Evolutionary conservation across 495 filamentous ascomycete genomes (phyloP), one percentile per base, ranked within the genome.

Genomic region (Cercophora newfieldiana): DNA sequence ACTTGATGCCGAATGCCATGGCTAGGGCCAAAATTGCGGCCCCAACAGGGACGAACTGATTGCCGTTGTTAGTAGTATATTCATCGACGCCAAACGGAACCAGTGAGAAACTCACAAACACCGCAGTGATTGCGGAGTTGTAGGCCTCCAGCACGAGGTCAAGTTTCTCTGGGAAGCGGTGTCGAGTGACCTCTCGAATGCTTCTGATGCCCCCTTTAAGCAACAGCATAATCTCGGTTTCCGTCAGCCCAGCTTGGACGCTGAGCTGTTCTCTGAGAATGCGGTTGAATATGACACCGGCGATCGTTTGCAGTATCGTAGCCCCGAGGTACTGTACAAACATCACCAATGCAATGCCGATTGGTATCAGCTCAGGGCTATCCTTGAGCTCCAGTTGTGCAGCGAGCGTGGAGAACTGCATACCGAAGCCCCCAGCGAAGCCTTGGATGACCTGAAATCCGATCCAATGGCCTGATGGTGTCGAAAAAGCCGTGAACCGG

Each of bases 361-460:
- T 19, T 1, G 70, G 65, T 16, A 69, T 22, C 5, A 70, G 10
- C 7, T 57, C 24, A 0, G 58, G 62, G 8, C 19, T 33, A 44
- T 63, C 63, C 47, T 72, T 58, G 1, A 72, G 62, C 49, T 69
- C 70, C 2, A 64, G 62, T 29, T 72, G 70, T 4, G 70, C 57
- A 19, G 61, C 26, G 12, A 72, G 48, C 1, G 70, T 64, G 3
- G 51, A 30, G 61, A 81, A 73, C 50, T 83, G 81, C 57, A 83
- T 73, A 0, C 74, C 79, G 16, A 74, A 66, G 2, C 82, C 82
- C 24, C 68, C 70, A 6, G 79, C 82, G 7, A 75, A 66, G 18
- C 83, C 83, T 3, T 75, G 70, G 1, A 87, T 68, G 7, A 85
- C 77, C 58, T 85, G 81, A 57, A 82, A 84, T 0, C 83, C 81